Base-by-base conservation (phyloP, 2,329 filamentous ascomycete genomes). In the Epichloe typhina region DNA sequence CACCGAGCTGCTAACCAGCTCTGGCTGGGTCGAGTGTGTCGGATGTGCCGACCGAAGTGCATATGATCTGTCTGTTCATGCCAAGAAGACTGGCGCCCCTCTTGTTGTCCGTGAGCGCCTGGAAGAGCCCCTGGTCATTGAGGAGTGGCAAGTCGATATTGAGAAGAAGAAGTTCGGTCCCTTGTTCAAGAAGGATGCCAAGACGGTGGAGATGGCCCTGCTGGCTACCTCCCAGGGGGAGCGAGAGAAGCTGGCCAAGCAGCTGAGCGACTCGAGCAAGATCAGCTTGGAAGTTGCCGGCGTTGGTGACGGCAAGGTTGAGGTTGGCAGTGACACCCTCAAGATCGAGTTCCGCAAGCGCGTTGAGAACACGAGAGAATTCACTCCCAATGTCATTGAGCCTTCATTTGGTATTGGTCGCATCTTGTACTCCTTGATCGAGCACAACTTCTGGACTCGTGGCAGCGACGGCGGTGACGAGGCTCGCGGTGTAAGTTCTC, bases 11-110 rank as follows among this genome's bases (percentile, higher is more conserved):
- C 75, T 86, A 55, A 97, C 88, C 52, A 90, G 86, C 54, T 90
- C 90, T 62, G 93, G 93, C 66, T 98, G 93, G 93, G 87, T 97
- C 56, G 93, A 98, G 74, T 97, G 91, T 67, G 91, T 97, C 62
- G 93, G 93, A 55, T 97, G 93, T 68, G 93, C 93, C 54, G 91
- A 96, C 66, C 82, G 93, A 61, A 95, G 87, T 65, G 93, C 93
- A 19, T 98, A 95, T 67, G 93, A 98, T 69, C 69, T 97, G 66
- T 85, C 81, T 37, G 90, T 96, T 9, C 93, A 97, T 70, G 83
- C 85, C 64, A 91, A 95, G 72, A 90, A 88, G 74, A 97, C 93
- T 35, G 89, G 88, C 53, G 83, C 86, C 13, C 83, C 89, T 41
- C 77, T 98, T 21, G 75, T 93, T 46, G 93, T 97, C 40, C 83